Conservation (phyloP, 192 early-diverging fungal genomes). For the Coemansia sp. region DNA sequence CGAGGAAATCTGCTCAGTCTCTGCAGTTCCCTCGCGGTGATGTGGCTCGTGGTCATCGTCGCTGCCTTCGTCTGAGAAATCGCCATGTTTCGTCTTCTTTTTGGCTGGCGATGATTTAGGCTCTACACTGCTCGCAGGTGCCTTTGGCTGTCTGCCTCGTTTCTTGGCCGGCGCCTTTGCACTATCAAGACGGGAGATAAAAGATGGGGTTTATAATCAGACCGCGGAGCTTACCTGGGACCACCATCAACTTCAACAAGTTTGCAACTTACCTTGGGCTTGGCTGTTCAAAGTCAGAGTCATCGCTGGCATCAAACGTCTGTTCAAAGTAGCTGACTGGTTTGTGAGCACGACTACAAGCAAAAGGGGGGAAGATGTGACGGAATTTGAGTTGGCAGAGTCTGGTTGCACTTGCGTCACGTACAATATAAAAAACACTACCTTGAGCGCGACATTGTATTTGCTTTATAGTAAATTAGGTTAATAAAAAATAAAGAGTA, state of each 20-base stretch:
- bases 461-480: constrained; percentile 6
- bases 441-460: constrained; percentile 40
- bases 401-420: neutral
- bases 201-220: neutral
- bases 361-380: neutral
- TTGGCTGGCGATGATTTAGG: neutral
- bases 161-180: constrained; percentile 2
- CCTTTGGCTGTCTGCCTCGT: neutral
- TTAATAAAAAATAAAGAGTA: too few species aligned
- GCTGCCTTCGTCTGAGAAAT: constrained; percentile 1
- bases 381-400: neutral
- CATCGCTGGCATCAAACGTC: constrained; percentile 20
- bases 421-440: constrained; percentile 7
- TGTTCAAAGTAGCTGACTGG: constrained; percentile 39
- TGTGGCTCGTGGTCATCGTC: neutral
- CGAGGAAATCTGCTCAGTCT: neutral
- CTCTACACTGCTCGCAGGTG: neutral
- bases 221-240: constrained; percentile 1
- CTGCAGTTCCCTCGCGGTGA: neutral
- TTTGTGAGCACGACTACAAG: constrained; percentile 25
- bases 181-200: neutral
- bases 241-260: neutral
- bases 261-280: constrained; percentile 1
- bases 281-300: constrained; percentile 34
- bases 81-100: neutral